Conservation (phyloP, 2,329 filamentous ascomycete genomes). For the Hypocreales sp. region DNA sequence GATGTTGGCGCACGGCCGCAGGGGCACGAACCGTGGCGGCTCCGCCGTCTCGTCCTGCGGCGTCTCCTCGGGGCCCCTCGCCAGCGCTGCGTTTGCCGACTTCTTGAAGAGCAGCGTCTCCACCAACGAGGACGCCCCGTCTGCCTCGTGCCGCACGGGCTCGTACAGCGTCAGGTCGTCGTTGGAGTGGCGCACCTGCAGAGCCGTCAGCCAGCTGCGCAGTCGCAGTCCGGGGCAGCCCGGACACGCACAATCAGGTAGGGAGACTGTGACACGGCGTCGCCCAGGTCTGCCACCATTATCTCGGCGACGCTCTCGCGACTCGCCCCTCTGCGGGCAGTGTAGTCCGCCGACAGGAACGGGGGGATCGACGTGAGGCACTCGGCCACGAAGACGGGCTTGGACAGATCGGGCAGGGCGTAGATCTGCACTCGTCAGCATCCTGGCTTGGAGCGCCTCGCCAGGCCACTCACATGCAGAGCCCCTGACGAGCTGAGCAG, state of each 20-base stretch:
- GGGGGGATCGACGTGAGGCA: slow-evolving; percentile 66
- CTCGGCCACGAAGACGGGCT: slow-evolving; percentile 59
- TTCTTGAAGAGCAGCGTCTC: slow-evolving; percentile 62
- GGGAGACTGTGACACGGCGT: slow-evolving; percentile 51
- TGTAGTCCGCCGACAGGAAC: slow-evolving; percentile 55
- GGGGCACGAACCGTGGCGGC: slow-evolving; percentile 30
- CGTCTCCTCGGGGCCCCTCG: slow-evolving; percentile 35
- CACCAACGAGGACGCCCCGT: slow-evolving; percentile 25
- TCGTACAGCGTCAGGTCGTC: slow-evolving; percentile 83
- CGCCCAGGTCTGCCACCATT: slow-evolving; percentile 71
- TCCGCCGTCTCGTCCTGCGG: slow-evolving; percentile 34
- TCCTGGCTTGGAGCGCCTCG: too few relatives aligned
- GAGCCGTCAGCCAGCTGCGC: neutral
- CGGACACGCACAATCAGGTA: slow-evolving; percentile 57
- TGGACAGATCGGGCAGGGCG: slow-evolving; percentile 55
- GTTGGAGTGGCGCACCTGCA: slow-evolving; percentile 56
- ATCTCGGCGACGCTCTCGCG: slow-evolving; percentile 67
- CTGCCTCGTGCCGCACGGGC: slow-evolving; percentile 43
- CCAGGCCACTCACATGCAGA: slow-evolving; percentile 46
- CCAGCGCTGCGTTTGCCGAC: slow-evolving; percentile 50
- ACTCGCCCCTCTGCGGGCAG: slow-evolving; percentile 50
- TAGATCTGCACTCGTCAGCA: slow-evolving; percentile 43
- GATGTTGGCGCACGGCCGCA: slow-evolving; percentile 48
- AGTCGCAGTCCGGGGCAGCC: neutral
- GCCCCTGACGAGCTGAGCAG: slow-evolving; percentile 61